Evolutionary conservation across 2,329 filamentous ascomycete genomes (phyloP).

Genomic region (Bertia moriformis): DNA sequence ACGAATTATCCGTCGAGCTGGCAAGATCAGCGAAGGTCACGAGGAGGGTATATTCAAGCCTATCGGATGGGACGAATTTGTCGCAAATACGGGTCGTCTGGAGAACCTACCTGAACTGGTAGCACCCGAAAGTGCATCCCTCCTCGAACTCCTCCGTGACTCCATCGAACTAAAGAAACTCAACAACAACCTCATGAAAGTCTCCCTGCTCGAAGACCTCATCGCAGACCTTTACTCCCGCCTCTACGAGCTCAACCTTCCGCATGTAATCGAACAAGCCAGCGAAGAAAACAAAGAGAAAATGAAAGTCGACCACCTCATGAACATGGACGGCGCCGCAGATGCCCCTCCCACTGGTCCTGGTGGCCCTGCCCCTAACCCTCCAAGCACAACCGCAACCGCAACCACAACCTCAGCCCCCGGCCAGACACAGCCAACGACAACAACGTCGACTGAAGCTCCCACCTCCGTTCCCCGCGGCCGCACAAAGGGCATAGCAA

Average conservation of each 20-base stretch:
- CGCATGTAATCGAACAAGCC: conserved; percentile 19
- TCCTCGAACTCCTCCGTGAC: conserved; percentile 50
- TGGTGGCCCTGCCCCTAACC: conserved; percentile 17
- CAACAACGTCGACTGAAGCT: background rate
- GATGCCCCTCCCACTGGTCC: too few species aligned
- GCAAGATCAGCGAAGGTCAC: conserved; percentile 39
- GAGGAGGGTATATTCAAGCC: conserved; percentile 50
- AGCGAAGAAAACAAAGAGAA: conserved; percentile 21
- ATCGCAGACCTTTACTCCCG: conserved; percentile 78
- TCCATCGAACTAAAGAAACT: conserved; percentile 60
- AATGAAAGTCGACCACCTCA: conserved; percentile 9
- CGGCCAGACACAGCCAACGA: background rate
- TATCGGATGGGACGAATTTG: conserved; percentile 51
- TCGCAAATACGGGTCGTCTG: conserved; percentile 38
- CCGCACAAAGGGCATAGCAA: conserved; percentile 5
- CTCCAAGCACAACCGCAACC: conserved; percentile 16
- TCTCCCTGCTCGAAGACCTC: conserved; percentile 76
- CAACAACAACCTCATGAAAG: conserved; percentile 78
- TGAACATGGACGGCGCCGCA: conserved; percentile 13
- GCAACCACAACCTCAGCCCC: too few species aligned
- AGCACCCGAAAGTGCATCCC: conserved; percentile 26
- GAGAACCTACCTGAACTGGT: conserved; percentile 40
- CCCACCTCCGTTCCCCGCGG: conserved; percentile 3
- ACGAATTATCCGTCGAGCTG: conserved; percentile 38
- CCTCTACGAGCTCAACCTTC: conserved; percentile 43